These are phyloP conservation scores for Raddia guianensis DNA, from an alignment of 176 grass and related monocot species.

Conservation along the genomic window DNA sequence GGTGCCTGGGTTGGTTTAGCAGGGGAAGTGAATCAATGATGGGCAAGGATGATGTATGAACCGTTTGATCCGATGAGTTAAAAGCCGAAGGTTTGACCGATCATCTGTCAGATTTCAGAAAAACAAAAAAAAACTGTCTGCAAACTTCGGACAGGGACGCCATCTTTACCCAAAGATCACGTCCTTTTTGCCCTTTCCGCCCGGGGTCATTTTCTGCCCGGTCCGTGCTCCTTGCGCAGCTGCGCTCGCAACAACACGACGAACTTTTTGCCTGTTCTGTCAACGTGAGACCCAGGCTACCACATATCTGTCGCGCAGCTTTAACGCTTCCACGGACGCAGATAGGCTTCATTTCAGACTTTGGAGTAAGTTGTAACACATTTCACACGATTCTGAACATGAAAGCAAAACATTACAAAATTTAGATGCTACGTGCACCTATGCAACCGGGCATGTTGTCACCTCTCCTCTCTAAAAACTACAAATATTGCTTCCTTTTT, in stretches of 20 bases:
- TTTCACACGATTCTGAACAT: not conserved
- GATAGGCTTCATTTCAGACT: not conserved
- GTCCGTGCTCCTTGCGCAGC: not conserved
- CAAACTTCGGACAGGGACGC: not conserved
- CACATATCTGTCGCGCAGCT: conserved; percentile 6
- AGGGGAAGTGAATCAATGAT: too few relatives aligned
- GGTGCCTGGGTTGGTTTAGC: too few relatives aligned
- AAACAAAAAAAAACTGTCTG: too few relatives aligned
- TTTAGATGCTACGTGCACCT: not conserved
- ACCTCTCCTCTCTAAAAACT: too few relatives aligned
- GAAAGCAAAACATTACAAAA: not conserved
- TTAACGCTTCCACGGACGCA: not conserved
- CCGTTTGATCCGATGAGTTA: too few relatives aligned
- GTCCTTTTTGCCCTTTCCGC: not conserved
- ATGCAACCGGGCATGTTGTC: too few relatives aligned
- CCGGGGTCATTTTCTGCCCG: not conserved
- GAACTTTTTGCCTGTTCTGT: not conserved
- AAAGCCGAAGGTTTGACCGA: too few relatives aligned
- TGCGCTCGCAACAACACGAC: not conserved
- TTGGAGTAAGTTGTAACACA: not conserved
- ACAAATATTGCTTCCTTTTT: too few relatives aligned
- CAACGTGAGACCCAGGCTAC: not conserved
- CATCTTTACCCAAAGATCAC: not conserved
- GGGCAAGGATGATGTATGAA: too few relatives aligned
- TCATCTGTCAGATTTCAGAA: too few relatives aligned